A percentile compares a stretch with the other conserved stretches of the same genome.
These are phyloP conservation scores for Heliamphora exappendiculata DNA, from an alignment of 148 eudicot species.

Conservation along the genomic window DNA sequence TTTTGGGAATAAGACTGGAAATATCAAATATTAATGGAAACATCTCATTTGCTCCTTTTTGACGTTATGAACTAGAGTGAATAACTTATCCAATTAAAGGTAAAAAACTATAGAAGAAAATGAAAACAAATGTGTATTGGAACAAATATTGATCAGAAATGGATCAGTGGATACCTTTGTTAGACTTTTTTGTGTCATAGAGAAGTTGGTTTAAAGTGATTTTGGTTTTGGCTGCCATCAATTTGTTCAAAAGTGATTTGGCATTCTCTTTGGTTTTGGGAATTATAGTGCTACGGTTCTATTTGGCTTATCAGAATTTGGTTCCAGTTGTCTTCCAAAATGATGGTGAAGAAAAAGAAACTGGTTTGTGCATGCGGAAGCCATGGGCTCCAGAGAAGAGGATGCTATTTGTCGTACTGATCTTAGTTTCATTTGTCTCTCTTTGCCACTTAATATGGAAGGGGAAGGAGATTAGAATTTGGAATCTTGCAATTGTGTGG, in stretches of 20 bases:
- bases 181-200: neutral
- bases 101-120: neutral
- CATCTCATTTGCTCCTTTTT: neutral
- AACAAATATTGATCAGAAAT: neutral
- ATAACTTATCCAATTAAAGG: neutral
- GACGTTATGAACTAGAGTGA: neutral
- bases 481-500: neutral
- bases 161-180: neutral
- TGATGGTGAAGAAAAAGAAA: neutral
- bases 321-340: neutral
- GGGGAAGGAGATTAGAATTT: neutral
- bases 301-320: neutral
- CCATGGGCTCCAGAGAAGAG: neutral
- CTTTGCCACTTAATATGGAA: neutral
- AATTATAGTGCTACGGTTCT: neutral
- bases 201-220: neutral
- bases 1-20: neutral
- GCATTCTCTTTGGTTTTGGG: neutral
- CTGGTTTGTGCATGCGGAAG: neutral
- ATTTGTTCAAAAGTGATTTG: neutral
- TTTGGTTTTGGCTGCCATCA: neutral
- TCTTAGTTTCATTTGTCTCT: neutral
- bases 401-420: neutral
- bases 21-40: neutral
- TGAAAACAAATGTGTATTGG: neutral